These are phyloP conservation scores for Colletotrichum sp. DNA, from an alignment of 2,329 filamentous ascomycete genomes.

Conservation along the genomic window DNA sequence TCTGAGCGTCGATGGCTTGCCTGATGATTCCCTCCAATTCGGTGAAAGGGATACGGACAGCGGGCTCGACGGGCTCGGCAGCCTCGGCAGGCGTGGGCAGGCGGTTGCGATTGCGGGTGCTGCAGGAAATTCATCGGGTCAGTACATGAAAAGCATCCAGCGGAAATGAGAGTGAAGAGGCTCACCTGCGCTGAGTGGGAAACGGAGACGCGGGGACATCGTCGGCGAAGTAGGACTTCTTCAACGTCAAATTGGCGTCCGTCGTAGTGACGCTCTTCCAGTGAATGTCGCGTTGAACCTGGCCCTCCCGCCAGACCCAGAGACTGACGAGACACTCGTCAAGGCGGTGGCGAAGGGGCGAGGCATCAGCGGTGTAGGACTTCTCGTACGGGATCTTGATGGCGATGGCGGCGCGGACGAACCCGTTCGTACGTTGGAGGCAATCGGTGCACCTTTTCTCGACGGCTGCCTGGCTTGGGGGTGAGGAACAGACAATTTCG, in stretches of 20 bases:
- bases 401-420: not conserved
- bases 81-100: not conserved
- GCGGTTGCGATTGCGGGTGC: not conserved
- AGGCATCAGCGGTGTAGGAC: not conserved
- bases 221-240: not conserved
- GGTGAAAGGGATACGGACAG: not conserved
- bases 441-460: not conserved
- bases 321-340: not conserved
- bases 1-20: not conserved
- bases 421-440: not conserved
- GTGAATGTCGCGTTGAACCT: not conserved
- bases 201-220: not conserved
- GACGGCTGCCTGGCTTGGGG: not conserved
- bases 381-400: not conserved
- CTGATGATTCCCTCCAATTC: not conserved
- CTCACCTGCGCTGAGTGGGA: constrained; percentile 27
- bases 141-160: not conserved
- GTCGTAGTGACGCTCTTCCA: not conserved
- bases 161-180: constrained; percentile 33
- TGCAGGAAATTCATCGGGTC: not conserved
- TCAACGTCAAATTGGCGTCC: not conserved
- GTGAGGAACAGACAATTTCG: not conserved
- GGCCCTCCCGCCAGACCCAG: not conserved
- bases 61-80: not conserved
- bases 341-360: not conserved